Conservation (phyloP, 2,329 filamentous ascomycete species). For the Elsinoe perseae region DNA sequence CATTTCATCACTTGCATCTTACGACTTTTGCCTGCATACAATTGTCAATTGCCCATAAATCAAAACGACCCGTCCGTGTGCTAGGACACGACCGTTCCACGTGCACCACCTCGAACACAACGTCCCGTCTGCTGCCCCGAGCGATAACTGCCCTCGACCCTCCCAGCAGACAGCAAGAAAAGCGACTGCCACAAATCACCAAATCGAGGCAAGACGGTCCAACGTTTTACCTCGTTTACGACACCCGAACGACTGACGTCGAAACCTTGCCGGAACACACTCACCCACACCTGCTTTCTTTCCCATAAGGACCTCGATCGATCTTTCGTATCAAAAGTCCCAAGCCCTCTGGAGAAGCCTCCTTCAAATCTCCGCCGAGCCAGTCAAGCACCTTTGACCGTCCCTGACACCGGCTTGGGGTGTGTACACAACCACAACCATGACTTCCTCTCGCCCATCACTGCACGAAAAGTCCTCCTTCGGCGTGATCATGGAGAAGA, state of each 20-base stretch:
- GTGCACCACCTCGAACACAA: constrained; percentile 9
- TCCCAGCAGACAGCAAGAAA: background rate
- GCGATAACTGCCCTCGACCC: constrained; percentile 8
- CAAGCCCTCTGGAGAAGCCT: background rate
- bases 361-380: background rate
- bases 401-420: constrained; percentile 2
- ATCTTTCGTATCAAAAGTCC: constrained; percentile 15
- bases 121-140: constrained; percentile 9
- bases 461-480: constrained; percentile 30
- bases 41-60: constrained; percentile 8
- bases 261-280: background rate
- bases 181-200: background rate
- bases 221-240: constrained; percentile 12
- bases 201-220: constrained; percentile 2
- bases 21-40: background rate
- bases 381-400: background rate
- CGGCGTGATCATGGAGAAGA: constrained; percentile 35
- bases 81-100: background rate
- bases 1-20: background rate
- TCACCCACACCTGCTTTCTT: background rate
- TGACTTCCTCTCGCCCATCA: constrained; percentile 13
- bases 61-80: background rate
- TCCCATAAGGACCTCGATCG: constrained; percentile 4
- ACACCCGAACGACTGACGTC: constrained; percentile 13
- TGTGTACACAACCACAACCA: background rate